Conservation (phyloP, 495 filamentous ascomycete genomes). For the Penicillium ucsense region DNA sequence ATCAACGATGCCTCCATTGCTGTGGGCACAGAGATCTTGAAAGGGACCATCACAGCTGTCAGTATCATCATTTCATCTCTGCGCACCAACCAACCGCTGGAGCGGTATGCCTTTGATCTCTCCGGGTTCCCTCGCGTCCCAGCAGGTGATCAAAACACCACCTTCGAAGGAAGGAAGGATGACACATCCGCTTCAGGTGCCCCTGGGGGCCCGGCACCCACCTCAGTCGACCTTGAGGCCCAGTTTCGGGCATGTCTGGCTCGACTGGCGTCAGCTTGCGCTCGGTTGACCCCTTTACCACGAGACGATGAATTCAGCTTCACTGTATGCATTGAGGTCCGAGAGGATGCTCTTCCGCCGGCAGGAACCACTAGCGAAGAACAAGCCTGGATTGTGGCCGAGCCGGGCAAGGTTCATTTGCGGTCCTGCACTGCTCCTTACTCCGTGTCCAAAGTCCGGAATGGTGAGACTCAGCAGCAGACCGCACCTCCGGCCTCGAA, state of each 20-base stretch:
- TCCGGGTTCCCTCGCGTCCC: slow-evolving; percentile 59
- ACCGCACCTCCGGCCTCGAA: slow-evolving; percentile 31
- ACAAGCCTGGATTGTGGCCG: slow-evolving; percentile 45
- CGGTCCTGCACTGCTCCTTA: slow-evolving; percentile 37
- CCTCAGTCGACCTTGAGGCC: slow-evolving; percentile 55
- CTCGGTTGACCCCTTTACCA: slow-evolving; percentile 55
- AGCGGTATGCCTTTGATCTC: slow-evolving; percentile 83
- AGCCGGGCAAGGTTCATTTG: slow-evolving; percentile 38
- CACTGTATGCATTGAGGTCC: slow-evolving; percentile 78
- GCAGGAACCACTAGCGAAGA: slow-evolving; percentile 50
- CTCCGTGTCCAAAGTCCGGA: slow-evolving; percentile 35
- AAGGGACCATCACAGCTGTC: slow-evolving; percentile 58
- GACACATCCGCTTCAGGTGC: slow-evolving; percentile 33
- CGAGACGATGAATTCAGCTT: slow-evolving; percentile 64
- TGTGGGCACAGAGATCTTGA: slow-evolving; percentile 63
- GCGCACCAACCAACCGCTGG: slow-evolving; percentile 47
- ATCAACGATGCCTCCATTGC: slow-evolving; percentile 74
- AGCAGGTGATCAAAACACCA: slow-evolving; percentile 38
- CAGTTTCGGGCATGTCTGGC: slow-evolving; percentile 56
- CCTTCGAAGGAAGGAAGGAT: slow-evolving; percentile 42
- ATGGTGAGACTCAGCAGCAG: slow-evolving; percentile 26
- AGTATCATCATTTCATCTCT: slow-evolving; percentile 66
- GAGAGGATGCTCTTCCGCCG: slow-evolving; percentile 63
- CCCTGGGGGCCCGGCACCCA: slow-evolving; percentile 24
- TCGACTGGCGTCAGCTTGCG: slow-evolving; percentile 42